Percentiles rank a stretch among this genome's conserved stretches.
Evolutionary conservation across 306 rosid species (phyloP).

Genomic region (Alnus rubra): DNA sequence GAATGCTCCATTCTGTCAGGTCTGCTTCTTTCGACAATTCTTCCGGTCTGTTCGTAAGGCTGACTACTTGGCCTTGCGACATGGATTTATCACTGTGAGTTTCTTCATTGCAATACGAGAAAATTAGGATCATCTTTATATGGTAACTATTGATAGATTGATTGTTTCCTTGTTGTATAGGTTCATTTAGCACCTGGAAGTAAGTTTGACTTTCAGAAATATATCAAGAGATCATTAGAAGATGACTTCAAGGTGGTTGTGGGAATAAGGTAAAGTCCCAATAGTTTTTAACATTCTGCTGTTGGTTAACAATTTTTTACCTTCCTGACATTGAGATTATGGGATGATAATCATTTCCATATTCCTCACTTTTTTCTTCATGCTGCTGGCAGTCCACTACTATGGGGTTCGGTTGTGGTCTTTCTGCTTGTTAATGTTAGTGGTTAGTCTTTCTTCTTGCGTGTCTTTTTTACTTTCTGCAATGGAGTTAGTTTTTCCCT

Average conservation of each 20-base stretch:
- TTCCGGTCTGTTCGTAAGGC: conserved; percentile 88
- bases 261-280: conserved; percentile 75
- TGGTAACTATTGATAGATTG: not conserved
- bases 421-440: conserved; percentile 83
- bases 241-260: conserved; percentile 98
- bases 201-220: conserved; percentile 91
- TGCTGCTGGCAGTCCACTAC: conserved; percentile 72
- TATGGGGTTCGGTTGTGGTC: conserved; percentile 82
- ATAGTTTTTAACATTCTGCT: not conserved
- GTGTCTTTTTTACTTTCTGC: not conserved
- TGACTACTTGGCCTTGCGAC: conserved; percentile 91
- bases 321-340: conserved; percentile 1
- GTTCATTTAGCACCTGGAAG: conserved; percentile 97
- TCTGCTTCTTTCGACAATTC: conserved; percentile 80
- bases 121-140: not conserved
- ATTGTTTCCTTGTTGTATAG: conserved; percentile 33
- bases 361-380: conserved; percentile 13
- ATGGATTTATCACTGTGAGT: conserved; percentile 87
- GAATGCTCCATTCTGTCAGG: conserved; percentile 50
- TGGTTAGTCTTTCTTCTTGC: conserved; percentile 53
- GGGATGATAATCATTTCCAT: not conserved
- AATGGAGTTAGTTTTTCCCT: not conserved
- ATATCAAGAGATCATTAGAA: conserved; percentile 90
- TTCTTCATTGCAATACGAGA: conserved; percentile 9
- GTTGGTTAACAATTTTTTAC: conserved; percentile 2